Evolutionary conservation across 2,329 filamentous ascomycete species (phyloP), one percentile per base, ranked within the genome.

Genomic region (Aspergillus aculeatinus): DNA sequence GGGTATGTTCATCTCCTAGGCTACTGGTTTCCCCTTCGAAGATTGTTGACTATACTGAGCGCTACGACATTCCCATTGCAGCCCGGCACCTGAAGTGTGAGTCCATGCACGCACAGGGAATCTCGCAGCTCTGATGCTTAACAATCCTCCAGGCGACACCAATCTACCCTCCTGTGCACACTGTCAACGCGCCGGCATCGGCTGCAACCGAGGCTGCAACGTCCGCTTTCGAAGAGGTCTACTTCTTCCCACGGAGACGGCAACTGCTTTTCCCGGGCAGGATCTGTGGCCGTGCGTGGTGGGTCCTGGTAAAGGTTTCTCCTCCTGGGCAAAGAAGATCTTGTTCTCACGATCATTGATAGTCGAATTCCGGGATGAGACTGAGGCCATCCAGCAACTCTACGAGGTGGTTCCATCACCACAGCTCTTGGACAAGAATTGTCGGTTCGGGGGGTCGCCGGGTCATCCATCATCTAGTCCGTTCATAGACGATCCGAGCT

Each of bases 331-430:
- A 5, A 3, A 3, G 14, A 6, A 35, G 33, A 35, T 21, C 16
- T 39, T 10, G 3, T 11, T 19, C 19, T 2, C 11, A 35, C 10
- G 35, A 1, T 10, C 14, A 9, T 29, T 10, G 27, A 14, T 21
- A 70, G 67, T 70, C 27, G 58, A 60, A 29, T 70, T 69, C 48
- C 58, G 67, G 39, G 66, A 70, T 51, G 68, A 70, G 53, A 70
- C 68, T 5, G 4, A 27, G 4, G 25, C 12, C 10, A 27, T 55
- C 19, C 44, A 27, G 12, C 19, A 7, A 7, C 16, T 55, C 7
- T 55, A 55, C 33, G 42, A 48, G 27, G 52, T 10, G 1, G n/a
- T 2, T 16, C 33, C 1, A 12, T 35, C 33, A 35, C 33, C 33
- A 12, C 33, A 27, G 48, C 7, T 25, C 7, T 12, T 25, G 7